Evolutionary conservation across 257 asterid genomes (phyloP).

Genomic region (Solanum medicagineum): DNA sequence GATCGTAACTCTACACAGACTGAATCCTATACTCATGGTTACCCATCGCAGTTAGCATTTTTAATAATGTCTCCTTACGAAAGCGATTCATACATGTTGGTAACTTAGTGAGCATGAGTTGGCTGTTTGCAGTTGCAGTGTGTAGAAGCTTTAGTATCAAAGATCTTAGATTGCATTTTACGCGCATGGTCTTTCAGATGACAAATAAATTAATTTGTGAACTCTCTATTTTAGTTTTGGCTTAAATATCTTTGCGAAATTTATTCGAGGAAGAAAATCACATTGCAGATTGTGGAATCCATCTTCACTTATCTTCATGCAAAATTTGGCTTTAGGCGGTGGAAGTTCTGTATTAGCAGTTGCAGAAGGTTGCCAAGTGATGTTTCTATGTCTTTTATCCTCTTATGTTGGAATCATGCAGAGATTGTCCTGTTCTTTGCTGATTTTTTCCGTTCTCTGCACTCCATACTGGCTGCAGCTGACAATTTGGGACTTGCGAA

Average conservation of each 20-base stretch:
- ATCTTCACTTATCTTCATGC: conserved; percentile 53
- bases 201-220: background rate
- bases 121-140: background rate
- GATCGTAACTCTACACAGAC: background rate
- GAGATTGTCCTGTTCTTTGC: background rate
- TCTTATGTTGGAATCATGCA: background rate
- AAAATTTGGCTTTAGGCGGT: conserved; percentile 26
- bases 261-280: background rate
- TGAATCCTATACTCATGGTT: background rate
- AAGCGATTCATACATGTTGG: background rate
- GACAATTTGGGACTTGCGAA: conserved; percentile 82
- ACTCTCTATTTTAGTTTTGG: background rate
- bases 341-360: conserved; percentile 51
- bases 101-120: background rate
- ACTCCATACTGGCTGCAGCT: conserved; percentile 32
- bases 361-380: conserved; percentile 93
- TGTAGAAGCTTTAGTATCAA: background rate
- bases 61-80: background rate
- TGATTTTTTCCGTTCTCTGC: background rate
- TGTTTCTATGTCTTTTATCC: background rate
- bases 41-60: background rate
- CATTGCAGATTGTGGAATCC: conserved; percentile 78
- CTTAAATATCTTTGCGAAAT: background rate
- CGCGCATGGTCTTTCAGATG: background rate
- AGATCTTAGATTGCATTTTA: background rate